Percentiles rank a stretch among this genome's conserved stretches.
These are phyloP conservation scores for Terana coerulea DNA, from an alignment of 768 basidiomycete species.

Conservation along the genomic window DNA sequence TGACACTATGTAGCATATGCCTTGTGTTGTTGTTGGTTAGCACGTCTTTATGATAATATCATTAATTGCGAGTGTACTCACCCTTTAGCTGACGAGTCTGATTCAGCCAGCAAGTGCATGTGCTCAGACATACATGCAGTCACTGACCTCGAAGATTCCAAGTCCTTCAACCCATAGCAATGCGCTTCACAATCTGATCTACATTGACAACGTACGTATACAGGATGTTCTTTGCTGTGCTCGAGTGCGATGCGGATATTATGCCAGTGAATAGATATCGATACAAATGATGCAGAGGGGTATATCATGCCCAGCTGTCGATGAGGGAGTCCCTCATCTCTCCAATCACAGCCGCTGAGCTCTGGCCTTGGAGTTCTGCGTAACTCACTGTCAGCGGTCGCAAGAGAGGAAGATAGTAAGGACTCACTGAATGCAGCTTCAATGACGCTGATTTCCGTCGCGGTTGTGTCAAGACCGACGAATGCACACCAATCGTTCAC, in stretches of 20 bases:
- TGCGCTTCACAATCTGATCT: not conserved
- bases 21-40: too few relatives aligned
- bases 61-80: too few relatives aligned
- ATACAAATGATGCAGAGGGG: slow-evolving; percentile 10
- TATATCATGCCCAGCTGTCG: slow-evolving; percentile 71
- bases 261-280: slow-evolving; percentile 1
- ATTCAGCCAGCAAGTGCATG: too few relatives aligned
- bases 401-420: not conserved
- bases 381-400: not conserved
- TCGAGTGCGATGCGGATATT: not conserved
- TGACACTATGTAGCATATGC: too few relatives aligned
- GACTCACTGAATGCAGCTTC: slow-evolving; percentile 94
- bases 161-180: too few relatives aligned
- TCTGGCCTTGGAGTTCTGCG: slow-evolving; percentile 55
- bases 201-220: slow-evolving; percentile 15
- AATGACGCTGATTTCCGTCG: slow-evolving; percentile 97
- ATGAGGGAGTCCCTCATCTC: slow-evolving; percentile 60
- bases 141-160: too few relatives aligned
- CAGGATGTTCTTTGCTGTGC: slow-evolving; percentile 5
- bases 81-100: too few relatives aligned
- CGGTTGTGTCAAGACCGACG: slow-evolving; percentile 99
- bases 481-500: slow-evolving; percentile 99
- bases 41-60: too few relatives aligned
- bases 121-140: too few relatives aligned
- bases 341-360: slow-evolving; percentile 49